Evolutionary conservation across 2,329 filamentous ascomycete genomes (phyloP).

Genomic region (Fusarium nurragi): DNA sequence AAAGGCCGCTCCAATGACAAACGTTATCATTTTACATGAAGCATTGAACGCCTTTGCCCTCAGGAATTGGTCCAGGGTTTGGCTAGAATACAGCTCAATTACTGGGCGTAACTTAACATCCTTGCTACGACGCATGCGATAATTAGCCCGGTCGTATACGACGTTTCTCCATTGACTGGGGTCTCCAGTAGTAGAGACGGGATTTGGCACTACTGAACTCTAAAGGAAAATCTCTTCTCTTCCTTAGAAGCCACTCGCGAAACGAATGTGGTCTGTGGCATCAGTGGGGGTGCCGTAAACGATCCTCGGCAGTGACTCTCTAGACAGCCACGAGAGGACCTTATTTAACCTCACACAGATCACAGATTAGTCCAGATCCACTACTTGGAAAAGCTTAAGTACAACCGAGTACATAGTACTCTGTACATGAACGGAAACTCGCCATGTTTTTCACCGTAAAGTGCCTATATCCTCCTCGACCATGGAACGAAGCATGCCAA

Average conservation of each 20-base stretch:
- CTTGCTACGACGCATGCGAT: neutral
- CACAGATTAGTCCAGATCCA: constrained; percentile 4
- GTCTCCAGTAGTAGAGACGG: neutral
- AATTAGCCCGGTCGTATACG: neutral
- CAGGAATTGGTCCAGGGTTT: neutral
- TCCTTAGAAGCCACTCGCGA: no score
- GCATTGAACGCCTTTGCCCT: no score
- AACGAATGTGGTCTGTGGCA: no score
- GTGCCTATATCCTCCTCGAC: neutral
- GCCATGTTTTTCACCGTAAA: neutral
- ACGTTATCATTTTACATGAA: no score
- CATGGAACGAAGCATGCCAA: neutral
- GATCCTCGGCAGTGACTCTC: constrained; percentile 14
- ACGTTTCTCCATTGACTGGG: neutral
- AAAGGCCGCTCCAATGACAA: no score
- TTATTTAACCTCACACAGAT: constrained; percentile 2
- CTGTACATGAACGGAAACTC: neutral
- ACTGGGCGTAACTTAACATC: neutral
- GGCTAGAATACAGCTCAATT: neutral
- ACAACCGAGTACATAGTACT: neutral
- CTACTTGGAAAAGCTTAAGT: constrained; percentile 24
- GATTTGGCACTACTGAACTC: constrained; percentile 7
- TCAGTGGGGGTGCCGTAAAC: no score
- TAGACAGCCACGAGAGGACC: neutral
- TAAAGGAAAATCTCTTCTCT: no score